These are phyloP conservation scores for Lachnellula occidentalis DNA, from an alignment of 2,329 filamentous ascomycete species.

Conservation along the genomic window DNA sequence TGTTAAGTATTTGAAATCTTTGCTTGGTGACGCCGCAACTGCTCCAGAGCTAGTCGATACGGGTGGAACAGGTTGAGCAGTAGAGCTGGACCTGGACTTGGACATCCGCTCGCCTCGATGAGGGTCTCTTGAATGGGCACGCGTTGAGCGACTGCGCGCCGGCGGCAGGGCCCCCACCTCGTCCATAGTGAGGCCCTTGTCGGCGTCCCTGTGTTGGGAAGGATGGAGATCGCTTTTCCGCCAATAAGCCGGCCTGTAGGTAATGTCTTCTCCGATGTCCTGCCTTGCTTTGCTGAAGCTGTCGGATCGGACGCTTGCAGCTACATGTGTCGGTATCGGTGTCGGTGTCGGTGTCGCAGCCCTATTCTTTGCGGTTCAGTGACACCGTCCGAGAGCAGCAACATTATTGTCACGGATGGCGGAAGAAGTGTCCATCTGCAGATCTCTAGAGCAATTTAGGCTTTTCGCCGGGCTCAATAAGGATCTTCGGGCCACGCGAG, in stretches of 20 bases:
- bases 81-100: conserved; percentile 4
- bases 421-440: no score
- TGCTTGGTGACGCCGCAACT: conserved; percentile 10
- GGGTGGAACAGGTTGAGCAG: conserved; percentile 12
- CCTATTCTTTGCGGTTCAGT: no score
- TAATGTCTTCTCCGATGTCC: not conserved
- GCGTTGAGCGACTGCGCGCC: not conserved
- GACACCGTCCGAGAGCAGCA: no score
- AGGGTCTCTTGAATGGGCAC: conserved; percentile 2
- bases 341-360: not conserved
- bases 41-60: conserved; percentile 16
- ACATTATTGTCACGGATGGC: no score
- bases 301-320: not conserved
- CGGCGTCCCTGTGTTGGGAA: not conserved
- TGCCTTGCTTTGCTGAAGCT: not conserved
- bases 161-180: not conserved
- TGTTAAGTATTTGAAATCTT: conserved; percentile 8
- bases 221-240: not conserved
- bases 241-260: not conserved
- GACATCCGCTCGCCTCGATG: conserved; percentile 3
- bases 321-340: not conserved
- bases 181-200: not conserved
- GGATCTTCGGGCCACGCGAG: no score
- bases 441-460: no score
- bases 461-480: no score